These are phyloP conservation scores for Senna tora DNA, from an alignment of 306 rosid species.

Conservation along the genomic window DNA sequence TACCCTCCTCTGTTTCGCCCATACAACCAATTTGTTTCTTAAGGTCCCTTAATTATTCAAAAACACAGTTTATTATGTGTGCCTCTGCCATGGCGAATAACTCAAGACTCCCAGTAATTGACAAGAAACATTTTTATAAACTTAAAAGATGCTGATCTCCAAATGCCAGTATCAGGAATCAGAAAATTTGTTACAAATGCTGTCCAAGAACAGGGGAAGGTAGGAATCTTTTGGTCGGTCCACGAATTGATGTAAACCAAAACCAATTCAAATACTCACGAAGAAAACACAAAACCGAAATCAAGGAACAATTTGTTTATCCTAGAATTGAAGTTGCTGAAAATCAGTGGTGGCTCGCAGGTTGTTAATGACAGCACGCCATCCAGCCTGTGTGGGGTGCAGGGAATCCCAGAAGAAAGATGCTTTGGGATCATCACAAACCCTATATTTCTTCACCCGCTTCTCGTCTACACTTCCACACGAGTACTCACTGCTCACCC, in stretches of 20 bases:
- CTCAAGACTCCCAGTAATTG: no score
- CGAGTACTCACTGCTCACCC: constrained; percentile 46
- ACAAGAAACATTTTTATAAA: no score
- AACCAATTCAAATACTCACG: background rate
- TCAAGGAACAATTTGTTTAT: background rate
- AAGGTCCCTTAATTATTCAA: no score
- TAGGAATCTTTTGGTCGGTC: no score
- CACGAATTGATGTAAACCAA: background rate
- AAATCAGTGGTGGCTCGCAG: constrained; percentile 37
- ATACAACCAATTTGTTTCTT: no score
- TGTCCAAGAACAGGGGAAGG: no score
- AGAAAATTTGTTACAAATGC: background rate
- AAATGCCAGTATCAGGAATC: background rate
- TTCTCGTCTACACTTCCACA: constrained; percentile 69
- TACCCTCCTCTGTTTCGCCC: no score
- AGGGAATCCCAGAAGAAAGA: constrained; percentile 87
- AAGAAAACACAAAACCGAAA: background rate
- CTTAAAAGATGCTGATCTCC: background rate
- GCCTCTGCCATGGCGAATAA: background rate
- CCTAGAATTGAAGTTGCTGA: constrained; percentile 37
- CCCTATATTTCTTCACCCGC: constrained; percentile 56
- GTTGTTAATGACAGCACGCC: constrained; percentile 68
- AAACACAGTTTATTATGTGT: background rate
- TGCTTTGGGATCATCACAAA: constrained; percentile 63
- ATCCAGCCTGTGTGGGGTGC: constrained; percentile 85